Evolutionary conservation across 1,284 basidiomycete genomes (phyloP), one percentile per base, ranked within the genome.

Genomic region (Phylloporus sp.): DNA sequence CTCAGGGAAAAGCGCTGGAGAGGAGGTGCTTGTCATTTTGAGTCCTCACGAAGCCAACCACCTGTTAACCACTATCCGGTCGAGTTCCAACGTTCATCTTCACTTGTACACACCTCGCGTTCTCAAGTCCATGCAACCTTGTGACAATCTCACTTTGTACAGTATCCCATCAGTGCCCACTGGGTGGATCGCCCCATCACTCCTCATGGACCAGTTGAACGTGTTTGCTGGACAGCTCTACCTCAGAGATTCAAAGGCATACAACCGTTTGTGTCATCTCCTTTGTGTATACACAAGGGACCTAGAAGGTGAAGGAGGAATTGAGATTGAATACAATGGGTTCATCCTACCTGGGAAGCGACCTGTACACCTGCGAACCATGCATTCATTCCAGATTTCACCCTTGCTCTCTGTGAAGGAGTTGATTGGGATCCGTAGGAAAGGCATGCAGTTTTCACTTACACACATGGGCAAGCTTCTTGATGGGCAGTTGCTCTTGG

Each of bases 391-490:
- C 58, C 58, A 59, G 27, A 43, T 25, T 14, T 59, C 58, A 39
- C 58, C 58, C 5, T 19, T 43, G 39, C 39, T 43, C 20, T n/a
- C 58, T 17, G 39, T 43, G n/a, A 59, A 41, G 58, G 58, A 27
- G 58, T 43, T 86, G 66, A 70, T 81, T 4, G 71, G 73, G 15
- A 67, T 81, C 47, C 75, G 85, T n/a, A 75, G 85, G 67, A 86
- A 83, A 63, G 85, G 84, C 2, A 76, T 80, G 73, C 69, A 75
- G 2, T 85, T 80, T 67, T 57, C 65, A 7, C 62, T 68, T 25
- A 84, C 85, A 1, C 84, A 86, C 66, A 69, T 86, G 67, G 86
- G 86, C 8, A 80, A 79, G 53, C 71, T 87, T 37, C 60, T 87
- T 41, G 72, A 79, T 43, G 81, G 78, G 17, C 74, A 70, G 19